Evolutionary conservation across 768 basidiomycete species (phyloP).

Genomic region (Termitomyces sp.): DNA sequence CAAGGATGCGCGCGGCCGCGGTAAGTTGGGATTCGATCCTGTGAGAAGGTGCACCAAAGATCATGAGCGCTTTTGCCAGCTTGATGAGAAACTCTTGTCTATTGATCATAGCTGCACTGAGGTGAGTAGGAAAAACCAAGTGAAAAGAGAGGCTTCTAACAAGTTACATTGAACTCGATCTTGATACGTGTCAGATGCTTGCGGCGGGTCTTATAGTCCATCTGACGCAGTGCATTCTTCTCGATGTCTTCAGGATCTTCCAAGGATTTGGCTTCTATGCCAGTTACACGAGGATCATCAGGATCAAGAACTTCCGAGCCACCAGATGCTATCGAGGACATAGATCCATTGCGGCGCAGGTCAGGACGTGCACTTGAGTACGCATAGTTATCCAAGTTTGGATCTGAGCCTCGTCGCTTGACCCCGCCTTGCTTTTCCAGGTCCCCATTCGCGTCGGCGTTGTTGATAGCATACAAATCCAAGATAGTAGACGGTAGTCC

Average conservation of each 20-base stretch:
- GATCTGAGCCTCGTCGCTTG: conserved; percentile 12
- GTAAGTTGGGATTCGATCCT: conserved; percentile 90
- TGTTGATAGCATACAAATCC: conserved; percentile 44
- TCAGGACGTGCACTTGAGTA: conserved; percentile 22
- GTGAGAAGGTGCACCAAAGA: conserved; percentile 90
- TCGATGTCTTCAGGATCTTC: conserved; percentile 63
- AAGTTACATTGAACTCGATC: conserved; percentile 74
- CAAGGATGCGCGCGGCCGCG: conserved; percentile 84
- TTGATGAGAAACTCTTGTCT: conserved; percentile 86
- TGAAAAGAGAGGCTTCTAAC: conserved; percentile 32
- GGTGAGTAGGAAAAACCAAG: conserved; percentile 6
- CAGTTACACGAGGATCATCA: conserved; percentile 71
- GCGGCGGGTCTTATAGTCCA: conserved; percentile 66
- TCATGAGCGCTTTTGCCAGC: conserved; percentile 85
- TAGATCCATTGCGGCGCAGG: conserved; percentile 40
- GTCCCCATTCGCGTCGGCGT: conserved; percentile 19
- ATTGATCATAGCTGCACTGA: conserved; percentile 61
- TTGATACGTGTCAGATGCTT: conserved; percentile 61
- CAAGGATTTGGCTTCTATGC: conserved; percentile 42
- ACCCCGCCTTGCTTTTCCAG: conserved; percentile 11
- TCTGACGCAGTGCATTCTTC: conserved; percentile 54
- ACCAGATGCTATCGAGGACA: conserved; percentile 35
- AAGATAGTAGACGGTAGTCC: conserved; percentile 50
- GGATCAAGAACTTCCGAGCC: conserved; percentile 59
- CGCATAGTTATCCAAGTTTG: conserved; percentile 16